These are phyloP conservation scores for Pleoardoris graminearum DNA, from an alignment of 2,329 filamentous ascomycete genomes.

Conservation along the genomic window DNA sequence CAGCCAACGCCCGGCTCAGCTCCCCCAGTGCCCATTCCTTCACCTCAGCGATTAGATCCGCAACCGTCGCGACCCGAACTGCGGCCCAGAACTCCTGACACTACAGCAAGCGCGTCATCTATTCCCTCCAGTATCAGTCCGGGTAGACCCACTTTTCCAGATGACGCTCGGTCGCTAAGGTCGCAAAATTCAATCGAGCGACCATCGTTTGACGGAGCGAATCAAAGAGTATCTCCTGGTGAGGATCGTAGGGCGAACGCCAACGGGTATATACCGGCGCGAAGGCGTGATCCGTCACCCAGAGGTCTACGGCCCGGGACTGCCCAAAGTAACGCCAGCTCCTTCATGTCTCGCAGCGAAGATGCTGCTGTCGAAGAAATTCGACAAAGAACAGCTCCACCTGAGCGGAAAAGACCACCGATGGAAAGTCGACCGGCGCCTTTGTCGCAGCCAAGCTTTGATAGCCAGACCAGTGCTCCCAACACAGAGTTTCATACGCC, in stretches of 20 bases:
- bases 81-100: slow-evolving; percentile 40
- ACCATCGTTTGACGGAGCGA: slow-evolving; percentile 25
- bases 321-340: slow-evolving; percentile 42
- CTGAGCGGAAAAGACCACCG: slow-evolving; percentile 67
- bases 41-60: slow-evolving; percentile 44
- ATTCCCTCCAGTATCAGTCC: slow-evolving; percentile 31
- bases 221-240: slow-evolving; percentile 22
- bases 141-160: slow-evolving; percentile 30
- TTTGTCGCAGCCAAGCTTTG: slow-evolving; percentile 30
- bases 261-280: slow-evolving; percentile 32
- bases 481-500: slow-evolving; percentile 29
- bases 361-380: slow-evolving; percentile 31
- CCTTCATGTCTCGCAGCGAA: slow-evolving; percentile 34
- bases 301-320: slow-evolving; percentile 40
- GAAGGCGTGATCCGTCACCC: slow-evolving; percentile 36
- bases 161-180: slow-evolving; percentile 37
- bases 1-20: slow-evolving; percentile 21
- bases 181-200: slow-evolving; percentile 37
- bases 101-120: slow-evolving; percentile 18
- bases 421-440: slow-evolving; percentile 58
- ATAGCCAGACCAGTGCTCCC: slow-evolving; percentile 26
- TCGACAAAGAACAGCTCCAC: slow-evolving; percentile 37
- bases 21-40: slow-evolving; percentile 29
- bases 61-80: slow-evolving; percentile 47
- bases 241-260: slow-evolving; percentile 39